These are phyloP conservation scores for Microsporum canis DNA, from an alignment of 2,329 filamentous ascomycete genomes.

Conservation along the genomic window DNA sequence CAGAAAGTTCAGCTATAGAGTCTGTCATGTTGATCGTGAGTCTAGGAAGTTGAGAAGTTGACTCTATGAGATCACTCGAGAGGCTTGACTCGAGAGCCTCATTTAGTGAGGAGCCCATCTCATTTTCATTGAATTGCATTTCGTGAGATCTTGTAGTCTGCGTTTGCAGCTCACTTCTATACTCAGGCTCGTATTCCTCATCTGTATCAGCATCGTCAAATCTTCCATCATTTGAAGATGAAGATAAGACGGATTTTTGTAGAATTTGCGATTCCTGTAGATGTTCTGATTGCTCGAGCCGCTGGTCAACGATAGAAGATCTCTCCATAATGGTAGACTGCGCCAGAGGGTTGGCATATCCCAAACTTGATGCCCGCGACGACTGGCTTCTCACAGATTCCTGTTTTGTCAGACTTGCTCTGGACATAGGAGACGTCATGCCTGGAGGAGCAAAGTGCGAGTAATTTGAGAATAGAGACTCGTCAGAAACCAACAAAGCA, in stretches of 20 bases:
- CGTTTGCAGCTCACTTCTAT: background rate
- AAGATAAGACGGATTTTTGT: constrained; percentile 23
- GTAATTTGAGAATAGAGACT: constrained; percentile 38
- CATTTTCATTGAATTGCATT: background rate
- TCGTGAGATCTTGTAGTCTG: background rate
- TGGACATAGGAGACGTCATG: constrained; percentile 13
- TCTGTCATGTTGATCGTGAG: background rate
- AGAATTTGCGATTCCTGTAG: constrained; percentile 13
- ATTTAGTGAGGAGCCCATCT: background rate
- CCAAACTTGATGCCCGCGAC: constrained; percentile 8
- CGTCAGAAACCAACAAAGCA: constrained; percentile 38
- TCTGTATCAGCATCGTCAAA: constrained; percentile 35
- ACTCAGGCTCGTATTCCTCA: constrained; percentile 16
- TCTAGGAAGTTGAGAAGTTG: background rate
- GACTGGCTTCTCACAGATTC: constrained; percentile 1
- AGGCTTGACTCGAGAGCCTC: background rate
- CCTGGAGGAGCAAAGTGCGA: constrained; percentile 26
- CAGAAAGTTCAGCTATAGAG: background rate
- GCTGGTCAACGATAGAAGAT: background rate
- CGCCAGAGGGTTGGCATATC: background rate
- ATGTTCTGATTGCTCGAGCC: background rate
- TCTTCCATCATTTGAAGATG: constrained; percentile 27
- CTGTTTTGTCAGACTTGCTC: constrained; percentile 19
- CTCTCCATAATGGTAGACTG: background rate
- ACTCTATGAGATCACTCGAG: background rate